These are phyloP conservation scores for Solanum pimpinellifolium DNA, from an alignment of 257 asterid species.

Conservation along the genomic window DNA sequence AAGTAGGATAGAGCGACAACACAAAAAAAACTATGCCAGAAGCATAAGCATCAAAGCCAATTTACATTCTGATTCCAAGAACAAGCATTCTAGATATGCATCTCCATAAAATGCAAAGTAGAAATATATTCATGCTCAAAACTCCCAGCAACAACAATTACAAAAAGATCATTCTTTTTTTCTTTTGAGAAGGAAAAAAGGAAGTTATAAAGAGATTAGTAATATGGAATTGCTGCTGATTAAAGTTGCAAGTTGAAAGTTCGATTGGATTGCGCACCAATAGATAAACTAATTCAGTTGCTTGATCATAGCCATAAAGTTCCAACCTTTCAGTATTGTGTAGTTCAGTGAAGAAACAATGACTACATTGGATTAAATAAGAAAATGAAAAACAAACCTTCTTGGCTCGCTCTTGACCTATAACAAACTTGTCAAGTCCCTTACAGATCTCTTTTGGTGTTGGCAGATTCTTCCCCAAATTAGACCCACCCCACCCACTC, in stretches of 20 bases:
- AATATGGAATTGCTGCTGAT: background rate
- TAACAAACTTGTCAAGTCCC: conserved; percentile 85
- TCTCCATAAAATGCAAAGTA: background rate
- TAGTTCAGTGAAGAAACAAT: background rate
- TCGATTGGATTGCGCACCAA: background rate
- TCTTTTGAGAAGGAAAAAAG: background rate
- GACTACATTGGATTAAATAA: background rate
- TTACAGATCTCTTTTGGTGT: conserved; percentile 90
- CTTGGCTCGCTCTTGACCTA: conserved; percentile 90
- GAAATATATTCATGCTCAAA: background rate
- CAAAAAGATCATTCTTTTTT: background rate
- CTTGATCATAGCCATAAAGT: background rate
- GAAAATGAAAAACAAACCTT: conserved; percentile 36
- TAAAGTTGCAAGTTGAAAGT: background rate
- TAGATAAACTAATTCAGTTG: background rate
- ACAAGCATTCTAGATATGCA: background rate
- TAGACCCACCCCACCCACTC: conserved; percentile 83
- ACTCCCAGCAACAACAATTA: background rate
- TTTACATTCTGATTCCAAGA: background rate
- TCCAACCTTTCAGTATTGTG: background rate
- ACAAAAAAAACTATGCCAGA: background rate
- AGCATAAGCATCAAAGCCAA: background rate
- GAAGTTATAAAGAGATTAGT: background rate
- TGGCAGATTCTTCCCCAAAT: conserved; percentile 66
- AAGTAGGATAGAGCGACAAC: background rate